phyloP scores from a whole-genome alignment of 495 filamentous ascomycete species.

The Penicillium herquei region DNA sequence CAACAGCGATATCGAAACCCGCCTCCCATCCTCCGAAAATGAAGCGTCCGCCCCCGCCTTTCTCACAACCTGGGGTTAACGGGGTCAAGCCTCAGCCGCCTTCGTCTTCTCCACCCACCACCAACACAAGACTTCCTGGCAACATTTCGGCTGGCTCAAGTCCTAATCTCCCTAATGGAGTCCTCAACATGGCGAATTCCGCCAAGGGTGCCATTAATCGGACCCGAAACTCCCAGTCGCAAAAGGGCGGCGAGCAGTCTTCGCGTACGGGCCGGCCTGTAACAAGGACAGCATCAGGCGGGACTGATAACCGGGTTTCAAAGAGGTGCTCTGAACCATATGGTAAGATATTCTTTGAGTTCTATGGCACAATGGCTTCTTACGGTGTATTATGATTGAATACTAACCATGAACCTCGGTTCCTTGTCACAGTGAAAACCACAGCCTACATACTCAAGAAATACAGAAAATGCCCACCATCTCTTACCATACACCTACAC shows the following conservation, averaged over 20 bases:
- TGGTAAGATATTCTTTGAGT: conserved; percentile 30
- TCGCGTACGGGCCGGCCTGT: conserved; percentile 30
- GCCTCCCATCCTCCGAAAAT: conserved; percentile 63
- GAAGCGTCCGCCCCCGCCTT: conserved; percentile 70
- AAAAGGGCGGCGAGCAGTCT: conserved; percentile 40
- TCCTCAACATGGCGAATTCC: conserved; percentile 30
- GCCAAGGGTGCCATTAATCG: conserved; percentile 51
- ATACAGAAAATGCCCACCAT: conserved; percentile 72
- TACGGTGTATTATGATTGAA: conserved; percentile 4
- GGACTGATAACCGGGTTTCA: conserved; percentile 32
- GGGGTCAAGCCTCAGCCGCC: conserved; percentile 61
- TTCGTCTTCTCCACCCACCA: conserved; percentile 65
- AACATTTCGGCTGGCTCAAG: conserved; percentile 37
- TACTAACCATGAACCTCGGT: conserved; percentile 2
- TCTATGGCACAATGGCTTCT: conserved; percentile 10
- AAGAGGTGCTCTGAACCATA: conserved; percentile 51
- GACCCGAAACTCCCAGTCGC: conserved; percentile 47
- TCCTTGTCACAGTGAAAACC: conserved; percentile 54
- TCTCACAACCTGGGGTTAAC: conserved; percentile 61
- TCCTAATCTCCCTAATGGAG: conserved; percentile 46
- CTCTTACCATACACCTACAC: conserved; percentile 82
- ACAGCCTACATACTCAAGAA: conserved; percentile 78
- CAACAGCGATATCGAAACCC: conserved; percentile 55
- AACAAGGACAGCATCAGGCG: conserved; percentile 31
- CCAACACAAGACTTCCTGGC: conserved; percentile 59